Evolutionary conservation across 148 eudicot genomes (phyloP).

Genomic region (Dianthus caryophyllus): DNA sequence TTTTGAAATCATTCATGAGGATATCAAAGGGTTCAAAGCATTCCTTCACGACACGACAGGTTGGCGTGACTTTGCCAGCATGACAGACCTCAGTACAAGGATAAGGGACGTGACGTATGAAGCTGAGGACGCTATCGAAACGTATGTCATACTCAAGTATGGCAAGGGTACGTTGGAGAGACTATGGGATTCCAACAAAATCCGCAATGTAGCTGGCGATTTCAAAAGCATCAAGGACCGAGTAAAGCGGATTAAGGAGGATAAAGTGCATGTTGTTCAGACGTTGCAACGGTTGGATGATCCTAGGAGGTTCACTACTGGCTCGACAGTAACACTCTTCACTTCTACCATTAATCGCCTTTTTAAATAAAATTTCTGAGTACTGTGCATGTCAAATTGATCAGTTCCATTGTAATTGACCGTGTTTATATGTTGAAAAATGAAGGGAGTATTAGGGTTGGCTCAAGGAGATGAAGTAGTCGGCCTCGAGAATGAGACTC

Average conservation of each 20-base stretch:
- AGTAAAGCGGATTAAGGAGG: slow-evolving; percentile 2
- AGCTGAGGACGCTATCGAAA: slow-evolving; percentile 13
- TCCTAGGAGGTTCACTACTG: slow-evolving; percentile 7
- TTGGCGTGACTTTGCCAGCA: slow-evolving; percentile 1
- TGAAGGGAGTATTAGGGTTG: slow-evolving; percentile 6
- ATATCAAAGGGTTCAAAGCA: slow-evolving; percentile 11
- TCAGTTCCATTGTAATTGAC: too few relatives aligned
- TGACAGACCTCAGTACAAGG: not conserved
- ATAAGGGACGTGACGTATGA: slow-evolving; percentile 12
- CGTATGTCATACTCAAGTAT: slow-evolving; percentile 13
- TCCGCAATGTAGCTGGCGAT: slow-evolving; percentile 8
- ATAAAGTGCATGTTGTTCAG: not conserved
- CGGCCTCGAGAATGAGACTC: slow-evolving; percentile 30
- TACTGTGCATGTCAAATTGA: not conserved
- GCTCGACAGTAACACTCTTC: slow-evolving; percentile 4
- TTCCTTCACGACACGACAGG: slow-evolving; percentile 1
- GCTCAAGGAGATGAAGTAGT: slow-evolving; percentile 28
- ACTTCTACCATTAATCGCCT: not conserved
- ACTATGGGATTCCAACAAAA: slow-evolving; percentile 8
- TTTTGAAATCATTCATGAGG: not conserved
- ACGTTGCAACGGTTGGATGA: not conserved
- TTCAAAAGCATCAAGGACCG: slow-evolving; percentile 7
- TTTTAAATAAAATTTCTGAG: not conserved
- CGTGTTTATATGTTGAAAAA: not conserved
- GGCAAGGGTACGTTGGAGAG: slow-evolving; percentile 14